Conservation (phyloP, 2,329 filamentous ascomycete genomes). For the Fusarium agapanthi region DNA sequence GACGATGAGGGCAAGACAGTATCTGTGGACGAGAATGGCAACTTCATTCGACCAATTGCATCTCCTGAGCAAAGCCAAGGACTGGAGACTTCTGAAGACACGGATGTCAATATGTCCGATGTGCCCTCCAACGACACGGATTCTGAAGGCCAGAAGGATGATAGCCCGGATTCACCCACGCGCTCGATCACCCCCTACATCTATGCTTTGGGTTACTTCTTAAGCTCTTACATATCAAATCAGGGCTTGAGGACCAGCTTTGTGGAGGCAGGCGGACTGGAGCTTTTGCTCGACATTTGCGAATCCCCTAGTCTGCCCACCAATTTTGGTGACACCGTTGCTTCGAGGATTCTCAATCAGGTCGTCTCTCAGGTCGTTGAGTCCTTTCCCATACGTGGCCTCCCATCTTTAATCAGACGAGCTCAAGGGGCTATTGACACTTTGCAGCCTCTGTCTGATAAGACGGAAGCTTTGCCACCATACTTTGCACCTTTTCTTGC, state of each 20-base stretch:
- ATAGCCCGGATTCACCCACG: slow-evolving; percentile 37
- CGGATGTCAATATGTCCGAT: slow-evolving; percentile 75
- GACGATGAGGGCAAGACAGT: slow-evolving; percentile 64
- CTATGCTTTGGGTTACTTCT: slow-evolving; percentile 78
- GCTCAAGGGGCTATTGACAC: slow-evolving; percentile 74
- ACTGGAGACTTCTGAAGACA: slow-evolving; percentile 47
- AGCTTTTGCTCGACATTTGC: slow-evolving; percentile 84
- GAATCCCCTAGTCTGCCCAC: slow-evolving; percentile 81
- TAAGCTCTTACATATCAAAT: slow-evolving; percentile 79
- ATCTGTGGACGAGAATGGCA: slow-evolving; percentile 62
- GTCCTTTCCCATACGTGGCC: slow-evolving; percentile 78
- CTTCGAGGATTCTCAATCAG: slow-evolving; percentile 75
- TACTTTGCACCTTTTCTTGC: slow-evolving; percentile 77
- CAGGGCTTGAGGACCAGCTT: slow-evolving; percentile 76
- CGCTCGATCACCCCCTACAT: slow-evolving; percentile 72
- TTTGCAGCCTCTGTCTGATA: slow-evolving; percentile 70
- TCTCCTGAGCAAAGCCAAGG: slow-evolving; percentile 52
- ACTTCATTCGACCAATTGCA: slow-evolving; percentile 42
- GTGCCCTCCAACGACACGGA: slow-evolving; percentile 37
- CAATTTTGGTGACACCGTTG: slow-evolving; percentile 65
- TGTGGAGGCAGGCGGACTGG: slow-evolving; percentile 80
- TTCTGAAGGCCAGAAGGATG: slow-evolving; percentile 21
- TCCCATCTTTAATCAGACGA: slow-evolving; percentile 82
- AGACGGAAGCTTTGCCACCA: slow-evolving; percentile 59
- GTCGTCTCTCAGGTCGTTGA: slow-evolving; percentile 84